Evolutionary conservation across 1,139 yeast genomes (phyloP), one percentile per base, ranked within the genome.

Genomic region (Debaryomyces coudertii): DNA sequence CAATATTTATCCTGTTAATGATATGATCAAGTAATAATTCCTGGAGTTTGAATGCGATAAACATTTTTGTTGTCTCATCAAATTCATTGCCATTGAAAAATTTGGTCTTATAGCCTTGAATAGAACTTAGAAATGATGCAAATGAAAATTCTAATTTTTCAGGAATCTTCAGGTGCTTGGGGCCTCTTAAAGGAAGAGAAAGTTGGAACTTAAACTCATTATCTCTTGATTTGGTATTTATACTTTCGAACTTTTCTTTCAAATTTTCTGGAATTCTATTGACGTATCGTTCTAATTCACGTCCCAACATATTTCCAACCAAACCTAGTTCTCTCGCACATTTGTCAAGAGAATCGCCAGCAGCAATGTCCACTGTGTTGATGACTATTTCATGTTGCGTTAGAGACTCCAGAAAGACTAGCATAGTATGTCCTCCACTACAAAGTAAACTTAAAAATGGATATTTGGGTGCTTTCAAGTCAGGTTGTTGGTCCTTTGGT

Each of bases 381-480:
- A 87, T 82, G 5, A 95, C 58, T 1, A 93, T 79, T 49, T 81
- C 82, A 65, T 93, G 99, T 2, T 85, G 76, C 0, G 74, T 54
- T 2, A 89, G 56, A 9, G 85, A 69, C 33, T 66, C 69, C 53
- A 92, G 86, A 6, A 81, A 69, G 1, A 93, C 96, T 28, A 92
- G 70, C 83, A 90, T 83, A 0, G 99, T 90, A 59, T 93, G 99
- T 0, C 99, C 99, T 0, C 99, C 99, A 57, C 95, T 85, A 14
- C 87, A 93, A 29, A 93, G 69, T 23, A 93, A 66, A 56, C 95
- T 87, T 20, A 90, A 58, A 56, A 87, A 90, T 2, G 99, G 99
- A 57, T 78, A 93, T 37, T 66, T 51, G 0, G 95, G 93, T 0
- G 65, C 53, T 47, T 46, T 24, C 40, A 43, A 11, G 22, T 51